Percentiles rank a stretch among this genome's conserved stretches.
Conservation (phyloP, 2,329 filamentous ascomycete genomes). For the Neofusicoccum sp. region DNA sequence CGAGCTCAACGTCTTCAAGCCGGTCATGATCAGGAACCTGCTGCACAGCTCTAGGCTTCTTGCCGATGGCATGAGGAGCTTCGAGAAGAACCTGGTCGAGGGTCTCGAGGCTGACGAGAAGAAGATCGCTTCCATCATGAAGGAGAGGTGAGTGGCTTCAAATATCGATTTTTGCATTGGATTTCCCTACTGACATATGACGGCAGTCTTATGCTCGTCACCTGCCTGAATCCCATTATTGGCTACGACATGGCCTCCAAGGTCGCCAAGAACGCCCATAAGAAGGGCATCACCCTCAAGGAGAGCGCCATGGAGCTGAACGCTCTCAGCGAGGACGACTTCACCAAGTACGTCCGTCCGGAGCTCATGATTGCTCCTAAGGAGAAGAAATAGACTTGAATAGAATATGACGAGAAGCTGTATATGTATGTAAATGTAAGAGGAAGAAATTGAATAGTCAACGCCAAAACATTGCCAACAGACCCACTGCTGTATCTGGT, state of each 20-base stretch:
- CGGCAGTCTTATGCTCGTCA: slow-evolving; percentile 89
- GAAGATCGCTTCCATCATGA: slow-evolving; percentile 84
- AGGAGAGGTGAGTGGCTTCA: slow-evolving; percentile 72
- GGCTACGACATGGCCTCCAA: slow-evolving; percentile 97
- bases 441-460: not conserved
- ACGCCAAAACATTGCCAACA: not conserved
- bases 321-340: slow-evolving; percentile 83
- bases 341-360: slow-evolving; percentile 83
- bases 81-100: slow-evolving; percentile 87
- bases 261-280: slow-evolving; percentile 97
- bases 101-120: slow-evolving; percentile 92
- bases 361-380: slow-evolving; percentile 93
- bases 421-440: slow-evolving; percentile 8
- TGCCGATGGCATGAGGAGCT: slow-evolving; percentile 88
- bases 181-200: slow-evolving; percentile 21
- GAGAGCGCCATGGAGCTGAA: slow-evolving; percentile 90
- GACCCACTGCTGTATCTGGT: not conserved
- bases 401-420: not conserved
- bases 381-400: slow-evolving; percentile 55
- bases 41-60: slow-evolving; percentile 88
- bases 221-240: slow-evolving; percentile 95
- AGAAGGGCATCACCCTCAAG: slow-evolving; percentile 94
- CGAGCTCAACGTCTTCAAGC: slow-evolving; percentile 98
- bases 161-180: not conserved
- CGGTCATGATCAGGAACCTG: slow-evolving; percentile 90